Evolutionary conservation across 179 eudicot genomes (phyloP).

Genomic region (Vitellaria paradoxa): DNA sequence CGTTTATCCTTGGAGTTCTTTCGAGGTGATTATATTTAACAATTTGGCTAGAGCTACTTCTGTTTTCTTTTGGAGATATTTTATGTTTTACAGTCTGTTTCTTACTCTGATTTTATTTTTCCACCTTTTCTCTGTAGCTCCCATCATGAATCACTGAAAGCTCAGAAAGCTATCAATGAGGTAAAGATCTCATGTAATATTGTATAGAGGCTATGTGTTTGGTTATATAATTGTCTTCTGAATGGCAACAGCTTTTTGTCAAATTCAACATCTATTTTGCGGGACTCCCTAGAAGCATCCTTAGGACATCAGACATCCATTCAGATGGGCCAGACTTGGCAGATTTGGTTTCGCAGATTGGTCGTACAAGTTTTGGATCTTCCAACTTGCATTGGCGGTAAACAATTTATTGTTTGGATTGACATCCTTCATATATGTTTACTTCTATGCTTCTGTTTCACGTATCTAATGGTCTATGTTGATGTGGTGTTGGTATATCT

Average conservation of each 20-base stretch:
- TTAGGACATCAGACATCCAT: constrained; percentile 43
- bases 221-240: constrained; percentile 17
- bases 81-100: not conserved
- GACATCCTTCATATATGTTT: not conserved
- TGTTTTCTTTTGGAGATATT: not conserved
- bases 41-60: not conserved
- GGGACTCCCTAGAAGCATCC: constrained; percentile 78
- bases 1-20: constrained; percentile 76
- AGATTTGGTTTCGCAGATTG: constrained; percentile 82
- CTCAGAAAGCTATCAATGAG: constrained; percentile 98
- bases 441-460: not conserved
- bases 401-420: constrained; percentile 10
- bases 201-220: not conserved
- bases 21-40: constrained; percentile 23
- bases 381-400: constrained; percentile 96
- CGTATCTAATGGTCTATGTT: not conserved
- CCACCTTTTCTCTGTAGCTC: constrained; percentile 53
- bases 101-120: constrained; percentile 7
- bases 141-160: constrained; percentile 91
- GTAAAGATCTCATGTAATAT: constrained; percentile 29
- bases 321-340: constrained; percentile 64
- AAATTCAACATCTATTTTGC: constrained; percentile 88
- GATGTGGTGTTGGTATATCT: not conserved
- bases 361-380: constrained; percentile 78
- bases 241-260: constrained; percentile 75